Conservation (phyloP, 495 filamentous ascomycete genomes). For the Penicillium egyptiacum region DNA sequence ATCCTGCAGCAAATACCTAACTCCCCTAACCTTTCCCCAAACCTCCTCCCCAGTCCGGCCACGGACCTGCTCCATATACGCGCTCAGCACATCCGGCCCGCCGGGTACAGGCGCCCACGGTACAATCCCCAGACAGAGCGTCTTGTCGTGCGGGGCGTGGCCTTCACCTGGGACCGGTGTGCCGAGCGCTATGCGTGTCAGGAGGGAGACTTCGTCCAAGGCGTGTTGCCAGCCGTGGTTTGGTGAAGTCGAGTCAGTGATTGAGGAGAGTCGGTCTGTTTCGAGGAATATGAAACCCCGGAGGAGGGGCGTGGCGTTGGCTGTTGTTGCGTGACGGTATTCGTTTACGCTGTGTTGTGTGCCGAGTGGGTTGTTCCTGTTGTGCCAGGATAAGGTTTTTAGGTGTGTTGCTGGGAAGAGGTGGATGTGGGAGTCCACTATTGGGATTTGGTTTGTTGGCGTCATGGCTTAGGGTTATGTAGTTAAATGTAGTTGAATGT, state of each 20-base stretch:
- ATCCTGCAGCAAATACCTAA: conserved; percentile 79
- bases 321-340: conserved; percentile 39
- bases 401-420: conserved; percentile 70
- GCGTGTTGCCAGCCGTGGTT: conserved; percentile 52
- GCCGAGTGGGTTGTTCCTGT: conserved; percentile 53
- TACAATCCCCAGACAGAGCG: conserved; percentile 63
- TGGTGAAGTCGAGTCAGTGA: neutral
- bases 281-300: conserved; percentile 79
- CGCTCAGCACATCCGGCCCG: conserved; percentile 49
- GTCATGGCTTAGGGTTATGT: neutral
- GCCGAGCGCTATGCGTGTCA: conserved; percentile 63
- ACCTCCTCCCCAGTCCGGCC: conserved; percentile 40
- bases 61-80: conserved; percentile 51
- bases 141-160: conserved; percentile 48
- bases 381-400: conserved; percentile 63
- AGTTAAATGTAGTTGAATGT: too few relatives aligned
- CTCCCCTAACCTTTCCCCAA: conserved; percentile 62
- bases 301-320: conserved; percentile 26
- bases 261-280: conserved; percentile 64
- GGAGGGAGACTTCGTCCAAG: conserved; percentile 68
- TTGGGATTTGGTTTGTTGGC: conserved; percentile 27
- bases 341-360: conserved; percentile 62
- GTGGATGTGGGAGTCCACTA: conserved; percentile 88
- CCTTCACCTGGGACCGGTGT: conserved; percentile 59
- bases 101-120: conserved; percentile 78